Evolutionary conservation across 495 filamentous ascomycete genomes (phyloP), one percentile per base, ranked within the genome.

Genomic region (Hypoxylon rickii): DNA sequence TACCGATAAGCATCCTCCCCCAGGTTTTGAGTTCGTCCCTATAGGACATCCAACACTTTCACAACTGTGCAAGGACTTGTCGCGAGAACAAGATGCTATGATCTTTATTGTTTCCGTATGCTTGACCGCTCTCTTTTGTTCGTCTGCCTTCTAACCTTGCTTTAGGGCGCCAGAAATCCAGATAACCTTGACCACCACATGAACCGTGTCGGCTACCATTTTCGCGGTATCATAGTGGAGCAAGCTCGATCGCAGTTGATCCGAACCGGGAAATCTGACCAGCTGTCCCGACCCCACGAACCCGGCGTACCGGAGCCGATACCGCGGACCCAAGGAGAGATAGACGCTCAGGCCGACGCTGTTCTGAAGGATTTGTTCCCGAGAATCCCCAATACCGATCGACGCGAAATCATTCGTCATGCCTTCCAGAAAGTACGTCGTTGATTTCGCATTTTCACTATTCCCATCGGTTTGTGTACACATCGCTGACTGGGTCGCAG

Each of bases 21-120:
- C 77, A n/a, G 90, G 89, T 5, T 96, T 89, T 58, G 86, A 84
- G 19, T 95, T 92, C 65, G 85, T 96, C 47, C 86, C 89, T n/a
- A 81, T 85, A 44, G 92, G 92, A 17, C 85, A 89, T 64, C 89
- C 89, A 0, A 78, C 81, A 33, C 71, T 96, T 41, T 92, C 89
- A 3, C 79, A 78, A 10, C 73, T 75, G 19, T 96, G 92, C 76
- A 95, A 93, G 70, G 89, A 96, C 60, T 57, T 86, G 4, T 94
- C 89, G 13, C 79, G 89, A 51, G 81, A 85, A 61, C 74, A 80
- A 55, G 84, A 80, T 10, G 74, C 83, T 12, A 81, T 86, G 70
- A 84, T 92, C 19, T 86, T 87, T 54, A 88, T 91, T 43, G 90
- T 96, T 61, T 88, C 89, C 61, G 90, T 93, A 79, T 64, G 84